Conservation (phyloP, 306 rosid genomes). For the Cicer chorassanicum region DNA sequence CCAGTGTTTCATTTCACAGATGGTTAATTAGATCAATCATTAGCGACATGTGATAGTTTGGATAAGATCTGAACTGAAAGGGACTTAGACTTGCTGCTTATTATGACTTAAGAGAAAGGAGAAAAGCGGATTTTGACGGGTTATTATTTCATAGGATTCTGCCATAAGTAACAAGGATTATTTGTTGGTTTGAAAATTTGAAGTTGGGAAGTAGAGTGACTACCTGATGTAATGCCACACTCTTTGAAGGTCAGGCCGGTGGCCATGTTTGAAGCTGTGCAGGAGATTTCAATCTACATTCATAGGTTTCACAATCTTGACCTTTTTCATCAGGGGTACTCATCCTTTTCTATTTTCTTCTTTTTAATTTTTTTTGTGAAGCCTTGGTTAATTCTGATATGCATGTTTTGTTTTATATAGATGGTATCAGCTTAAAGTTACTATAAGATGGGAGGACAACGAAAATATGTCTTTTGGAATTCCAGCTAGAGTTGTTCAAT, state of each 20-base stretch:
- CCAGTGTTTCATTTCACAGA: slow-evolving; percentile 20
- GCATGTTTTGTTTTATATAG: slow-evolving; percentile 47
- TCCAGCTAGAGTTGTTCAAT: slow-evolving; percentile 94
- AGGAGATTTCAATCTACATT: slow-evolving; percentile 81
- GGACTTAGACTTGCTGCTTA: slow-evolving; percentile 14
- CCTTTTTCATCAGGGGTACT: slow-evolving; percentile 90
- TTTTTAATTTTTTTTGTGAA: neutral
- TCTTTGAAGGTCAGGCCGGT: slow-evolving; percentile 55
- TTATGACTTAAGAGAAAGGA: slow-evolving; percentile 39
- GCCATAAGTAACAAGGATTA: slow-evolving; percentile 24
- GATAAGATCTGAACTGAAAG: slow-evolving; percentile 21
- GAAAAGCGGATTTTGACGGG: slow-evolving; percentile 43
- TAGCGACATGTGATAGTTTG: neutral
- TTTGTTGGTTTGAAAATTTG: slow-evolving; percentile 27
- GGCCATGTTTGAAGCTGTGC: slow-evolving; percentile 75
- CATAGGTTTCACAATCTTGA: slow-evolving; percentile 98
- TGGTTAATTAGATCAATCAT: slow-evolving; percentile 28
- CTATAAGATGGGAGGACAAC: slow-evolving; percentile 82
- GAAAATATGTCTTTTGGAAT: slow-evolving; percentile 63
- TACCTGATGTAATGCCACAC: slow-evolving; percentile 62
- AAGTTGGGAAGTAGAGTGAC: slow-evolving; percentile 21
- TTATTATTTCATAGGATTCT: slow-evolving; percentile 35
- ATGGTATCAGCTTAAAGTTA: slow-evolving; percentile 86
- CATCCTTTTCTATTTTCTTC: neutral
- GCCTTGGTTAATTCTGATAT: neutral